Percentiles rank a stretch among this genome's conserved stretches.
phyloP scores from a whole-genome alignment of 352 stramenopile genomes.

The Saprolegnia diclina region DNA sequence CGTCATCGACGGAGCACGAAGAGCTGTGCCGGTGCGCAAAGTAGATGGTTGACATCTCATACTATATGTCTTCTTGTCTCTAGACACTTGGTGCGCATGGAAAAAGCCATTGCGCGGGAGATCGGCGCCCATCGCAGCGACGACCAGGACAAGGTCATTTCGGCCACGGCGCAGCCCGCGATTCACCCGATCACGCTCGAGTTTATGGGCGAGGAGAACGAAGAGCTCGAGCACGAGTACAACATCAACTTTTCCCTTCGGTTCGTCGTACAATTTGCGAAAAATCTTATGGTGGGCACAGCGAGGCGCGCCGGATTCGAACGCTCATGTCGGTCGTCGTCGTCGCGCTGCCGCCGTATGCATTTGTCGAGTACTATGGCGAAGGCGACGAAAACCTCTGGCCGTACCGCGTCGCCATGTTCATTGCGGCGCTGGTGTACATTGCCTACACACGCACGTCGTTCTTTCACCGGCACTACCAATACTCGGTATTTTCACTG shows the following conservation, averaged over 20 bases:
- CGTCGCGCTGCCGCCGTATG: slow-evolving; percentile 7
- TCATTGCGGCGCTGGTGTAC: background rate
- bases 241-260: slow-evolving; percentile 65
- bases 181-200: slow-evolving; percentile 72
- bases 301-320: slow-evolving; percentile 20
- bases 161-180: slow-evolving; percentile 36
- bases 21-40: slow-evolving; percentile 16
- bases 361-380: slow-evolving; percentile 23
- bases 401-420: slow-evolving; percentile 18
- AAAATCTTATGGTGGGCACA: background rate
- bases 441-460: slow-evolving; percentile 5
- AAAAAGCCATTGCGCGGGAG: slow-evolving; percentile 18
- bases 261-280: background rate
- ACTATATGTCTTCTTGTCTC: background rate
- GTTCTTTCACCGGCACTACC: slow-evolving; percentile 24
- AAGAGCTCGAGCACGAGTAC: slow-evolving; percentile 70
- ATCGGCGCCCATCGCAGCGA: slow-evolving; percentile 24
- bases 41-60: background rate
- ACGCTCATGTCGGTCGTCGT: slow-evolving; percentile 9
- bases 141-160: slow-evolving; percentile 18
- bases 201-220: slow-evolving; percentile 80
- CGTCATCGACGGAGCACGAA: slow-evolving; percentile 18
- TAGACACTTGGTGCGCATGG: slow-evolving; percentile 21
- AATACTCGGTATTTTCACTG: slow-evolving; percentile 13
- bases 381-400: slow-evolving; percentile 13